phyloP scores from a whole-genome alignment of 345 rosid genomes.

The Cardamine chenopodiifolia region DNA sequence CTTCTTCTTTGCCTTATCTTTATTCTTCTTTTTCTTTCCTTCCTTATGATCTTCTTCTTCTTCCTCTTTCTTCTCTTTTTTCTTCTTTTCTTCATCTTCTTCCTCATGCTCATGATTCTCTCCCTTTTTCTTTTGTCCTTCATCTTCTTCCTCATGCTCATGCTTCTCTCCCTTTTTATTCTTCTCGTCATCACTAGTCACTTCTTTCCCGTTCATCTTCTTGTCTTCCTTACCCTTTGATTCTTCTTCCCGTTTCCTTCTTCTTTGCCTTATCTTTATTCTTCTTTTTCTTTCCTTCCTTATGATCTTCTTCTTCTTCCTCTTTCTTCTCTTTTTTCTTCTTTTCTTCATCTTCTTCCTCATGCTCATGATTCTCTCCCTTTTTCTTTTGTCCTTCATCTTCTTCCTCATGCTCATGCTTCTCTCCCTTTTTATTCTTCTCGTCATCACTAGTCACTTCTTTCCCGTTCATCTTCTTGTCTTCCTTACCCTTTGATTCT shows the following conservation, averaged over 20 bases:
- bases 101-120: constrained; percentile 6
- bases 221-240: too few relatives aligned
- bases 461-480: too few relatives aligned
- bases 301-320: neutral
- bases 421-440: too few relatives aligned
- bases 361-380: constrained; percentile 9
- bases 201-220: too few relatives aligned
- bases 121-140: constrained; percentile 14
- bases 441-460: too few relatives aligned
- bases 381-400: too few relatives aligned
- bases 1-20: constrained; percentile 11
- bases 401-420: too few relatives aligned
- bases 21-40: constrained; percentile 1
- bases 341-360: constrained; percentile 14
- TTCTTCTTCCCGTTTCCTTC: neutral
- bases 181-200: too few relatives aligned
- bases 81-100: constrained; percentile 12
- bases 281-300: constrained; percentile 6
- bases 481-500: too few relatives aligned
- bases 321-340: constrained; percentile 11
- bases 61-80: constrained; percentile 15
- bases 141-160: too few relatives aligned
- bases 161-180: too few relatives aligned
- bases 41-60: neutral
- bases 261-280: constrained; percentile 13